These are phyloP conservation scores for Candida germanica DNA, from an alignment of 805 yeast genomes.

Conservation along the genomic window DNA sequence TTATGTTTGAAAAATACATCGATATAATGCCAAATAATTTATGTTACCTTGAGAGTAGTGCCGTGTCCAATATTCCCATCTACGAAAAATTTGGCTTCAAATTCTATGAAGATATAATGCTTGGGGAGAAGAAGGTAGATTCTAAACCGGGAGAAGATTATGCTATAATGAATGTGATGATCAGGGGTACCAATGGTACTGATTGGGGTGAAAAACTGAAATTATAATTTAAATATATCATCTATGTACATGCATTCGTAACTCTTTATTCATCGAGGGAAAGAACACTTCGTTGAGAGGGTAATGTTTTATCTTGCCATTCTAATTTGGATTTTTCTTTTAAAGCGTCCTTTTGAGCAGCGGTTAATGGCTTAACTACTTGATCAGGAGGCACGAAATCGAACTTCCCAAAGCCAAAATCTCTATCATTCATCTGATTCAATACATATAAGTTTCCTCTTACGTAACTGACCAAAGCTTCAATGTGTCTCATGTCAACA, in stretches of 20 bases:
- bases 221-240: background rate
- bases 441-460: conserved; percentile 87
- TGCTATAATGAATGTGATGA: conserved; percentile 45
- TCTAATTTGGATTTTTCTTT: conserved; percentile 48
- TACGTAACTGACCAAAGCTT: conserved; percentile 84
- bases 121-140: conserved; percentile 30
- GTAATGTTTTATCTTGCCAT: conserved; percentile 52
- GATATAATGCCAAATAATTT: conserved; percentile 37
- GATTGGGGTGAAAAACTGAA: conserved; percentile 25
- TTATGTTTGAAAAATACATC: conserved; percentile 44
- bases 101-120: conserved; percentile 46
- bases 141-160: conserved; percentile 37
- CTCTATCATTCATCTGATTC: conserved; percentile 82
- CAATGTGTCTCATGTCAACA: conserved; percentile 78
- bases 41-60: conserved; percentile 51
- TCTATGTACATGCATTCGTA: conserved; percentile 2
- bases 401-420: conserved; percentile 89
- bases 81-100: conserved; percentile 51
- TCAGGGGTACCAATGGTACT: conserved; percentile 33
- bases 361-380: conserved; percentile 68
- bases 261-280: conserved; percentile 37
- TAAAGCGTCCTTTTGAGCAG: conserved; percentile 58
- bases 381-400: conserved; percentile 79
- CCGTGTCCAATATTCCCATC: conserved; percentile 47
- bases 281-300: conserved; percentile 53